Evolutionary conservation across 768 basidiomycete species (phyloP), one percentile per base, ranked within the genome.

Genomic region (Coprinopsis cinerea): DNA sequence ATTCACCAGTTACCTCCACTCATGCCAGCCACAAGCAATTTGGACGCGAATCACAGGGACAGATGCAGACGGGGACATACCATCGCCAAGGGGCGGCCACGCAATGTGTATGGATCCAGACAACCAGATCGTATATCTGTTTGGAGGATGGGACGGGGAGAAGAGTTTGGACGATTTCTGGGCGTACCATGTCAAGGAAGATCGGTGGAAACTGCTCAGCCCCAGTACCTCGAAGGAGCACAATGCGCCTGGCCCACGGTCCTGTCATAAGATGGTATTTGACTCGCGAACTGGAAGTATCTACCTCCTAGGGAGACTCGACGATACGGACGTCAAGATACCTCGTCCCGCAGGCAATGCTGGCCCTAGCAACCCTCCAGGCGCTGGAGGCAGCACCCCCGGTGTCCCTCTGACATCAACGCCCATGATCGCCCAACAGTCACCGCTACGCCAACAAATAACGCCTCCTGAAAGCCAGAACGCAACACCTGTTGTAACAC

Each of bases 261-360:
- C 82, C 7, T 90, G 88, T 58, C 89, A 90, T 59, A 88, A 85
- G 67, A 88, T 89, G 83, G 81, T 78, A 15, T 89, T 87, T 57
- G 86, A 90, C 56, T 67, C 71, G n/a, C 77, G 74, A 62, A 82
- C 80, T 0, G 85, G 83, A 1, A 73, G 70, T 49, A 82, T 91
- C 17, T 91, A 87, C 61, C 59, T 90, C 1, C 64, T 90, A n/a
- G 88, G 88, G 13, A 69, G 83, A 56, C 63, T 88, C 44, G 74
- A 72, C 13, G 85, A 87, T 52, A 67, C 65, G 23, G 83, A 85
- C 54, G 65, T 68, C 32, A 39, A 45, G 23, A n/a, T 18, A 13
- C 37, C 23, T 10, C 20, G 18, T 26, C 9, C 51, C 5, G 30
- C 23, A 7, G 26, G 36, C 3, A 44, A 28, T 5, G 9, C 37